Percentiles rank a stretch among this genome's conserved stretches.
Conservation (phyloP, 148 eudicot species). For the Silene uniflora region DNA sequence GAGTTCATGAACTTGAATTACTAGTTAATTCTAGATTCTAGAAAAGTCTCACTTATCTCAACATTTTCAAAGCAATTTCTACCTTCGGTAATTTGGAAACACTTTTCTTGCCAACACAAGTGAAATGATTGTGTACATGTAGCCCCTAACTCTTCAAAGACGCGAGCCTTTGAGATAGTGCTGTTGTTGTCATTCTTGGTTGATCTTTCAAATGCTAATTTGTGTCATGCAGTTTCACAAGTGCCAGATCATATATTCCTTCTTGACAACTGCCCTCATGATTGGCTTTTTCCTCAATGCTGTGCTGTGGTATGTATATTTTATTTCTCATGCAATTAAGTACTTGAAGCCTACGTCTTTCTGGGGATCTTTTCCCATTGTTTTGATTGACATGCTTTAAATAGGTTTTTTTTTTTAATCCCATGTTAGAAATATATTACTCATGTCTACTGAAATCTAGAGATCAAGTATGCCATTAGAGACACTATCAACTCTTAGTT, state of each 20-base stretch:
- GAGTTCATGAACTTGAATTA: no score
- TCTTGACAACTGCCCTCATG: slow-evolving; percentile 80
- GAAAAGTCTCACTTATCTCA: no score
- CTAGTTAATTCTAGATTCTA: no score
- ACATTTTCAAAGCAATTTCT: not conserved
- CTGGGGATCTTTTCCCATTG: not conserved
- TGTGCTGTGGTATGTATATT: slow-evolving; percentile 65
- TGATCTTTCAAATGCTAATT: slow-evolving; percentile 12
- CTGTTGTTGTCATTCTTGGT: not conserved
- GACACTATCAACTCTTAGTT: not conserved
- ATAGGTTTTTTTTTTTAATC: not conserved
- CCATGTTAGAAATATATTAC: not conserved
- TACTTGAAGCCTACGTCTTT: not conserved
- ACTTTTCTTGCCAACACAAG: not conserved
- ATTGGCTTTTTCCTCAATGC: slow-evolving; percentile 90
- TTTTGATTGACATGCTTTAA: no score
- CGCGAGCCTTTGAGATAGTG: not conserved
- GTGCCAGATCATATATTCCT: slow-evolving; percentile 59
- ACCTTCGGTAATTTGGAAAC: not conserved
- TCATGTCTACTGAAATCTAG: not conserved
- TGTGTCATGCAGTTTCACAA: slow-evolving; percentile 47
- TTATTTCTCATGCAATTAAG: not conserved
- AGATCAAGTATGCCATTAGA: not conserved
- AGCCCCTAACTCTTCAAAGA: not conserved
- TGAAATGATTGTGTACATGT: not conserved